Base-by-base conservation (phyloP, 2,329 filamentous ascomycete genomes). In the Geosmithia putterillii region DNA sequence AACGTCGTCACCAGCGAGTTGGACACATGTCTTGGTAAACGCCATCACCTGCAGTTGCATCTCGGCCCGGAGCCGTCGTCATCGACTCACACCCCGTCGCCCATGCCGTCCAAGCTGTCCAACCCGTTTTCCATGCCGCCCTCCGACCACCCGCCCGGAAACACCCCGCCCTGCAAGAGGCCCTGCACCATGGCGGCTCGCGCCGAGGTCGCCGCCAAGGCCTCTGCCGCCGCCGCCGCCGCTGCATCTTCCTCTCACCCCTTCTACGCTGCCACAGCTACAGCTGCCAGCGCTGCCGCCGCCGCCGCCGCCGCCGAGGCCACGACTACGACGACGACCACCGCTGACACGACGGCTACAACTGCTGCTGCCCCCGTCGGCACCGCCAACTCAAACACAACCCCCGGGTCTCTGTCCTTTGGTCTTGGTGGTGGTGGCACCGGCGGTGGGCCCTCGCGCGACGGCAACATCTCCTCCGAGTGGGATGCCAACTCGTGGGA, bases 21-120 rank as follows among this genome's bases (percentile, higher is more conserved):
- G 34, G 42, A 43, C 42, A 18, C 12, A 43, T 43, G 42, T 40
- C 42, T 43, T 19, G 42, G 42, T 39, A 43, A 43, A 40, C 42
- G 42, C 15, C 36, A 36, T 2, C 36, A 17, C 6, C 18, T 43
- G 22, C 20, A 43, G 15, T 23, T 43, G 20, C 42, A 43, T 22
- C 42, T 43, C 23, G 42, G 42, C n/a, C 42, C 42, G 34, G 17
- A 34, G 19, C 14, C 36, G 18, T 12, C 41, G 38, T 18, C 38
- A 21, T 21, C 38, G 36, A 10, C 36, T n/a, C 8, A 32, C 28
- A 8, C 28, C 8, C 17, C 34, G 35, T 8, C 10, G 35, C 35
- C 35, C n/a, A 17, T n/a, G 4, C 18, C 35, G 4, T 37, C 19
- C n/a, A n/a, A 18, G 15, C 34, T 15, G 8, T 32, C 34, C 15